phyloP scores from a whole-genome alignment of 345 rosid species.

The Brassica cretica region DNA sequence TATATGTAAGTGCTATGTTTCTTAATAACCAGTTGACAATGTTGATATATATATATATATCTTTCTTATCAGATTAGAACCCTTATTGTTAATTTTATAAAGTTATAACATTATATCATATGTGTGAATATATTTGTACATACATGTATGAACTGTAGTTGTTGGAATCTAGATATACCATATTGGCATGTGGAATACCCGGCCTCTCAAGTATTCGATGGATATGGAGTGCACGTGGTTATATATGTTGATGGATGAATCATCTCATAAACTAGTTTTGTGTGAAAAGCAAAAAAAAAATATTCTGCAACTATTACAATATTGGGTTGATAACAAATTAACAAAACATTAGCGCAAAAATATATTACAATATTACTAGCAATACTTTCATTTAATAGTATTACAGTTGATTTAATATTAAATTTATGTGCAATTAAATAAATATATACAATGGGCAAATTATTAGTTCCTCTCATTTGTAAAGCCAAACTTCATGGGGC shows the following conservation, averaged over 20 bases:
- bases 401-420: slow-evolving; percentile 19
- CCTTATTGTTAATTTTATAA: too few species aligned
- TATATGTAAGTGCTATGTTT: too few species aligned
- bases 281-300: not conserved
- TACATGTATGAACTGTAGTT: not conserved
- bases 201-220: slow-evolving; percentile 1
- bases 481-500: slow-evolving; percentile 18
- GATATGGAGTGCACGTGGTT: slow-evolving; percentile 10
- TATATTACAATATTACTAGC: not conserved
- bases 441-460: not conserved
- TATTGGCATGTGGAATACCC: not conserved
- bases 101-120: too few species aligned
- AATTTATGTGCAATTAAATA: slow-evolving; percentile 23
- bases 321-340: not conserved
- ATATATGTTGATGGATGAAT: not conserved
- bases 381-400: slow-evolving; percentile 16
- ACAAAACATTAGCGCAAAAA: slow-evolving; percentile 8
- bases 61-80: too few species aligned
- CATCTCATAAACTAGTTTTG: not conserved
- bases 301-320: not conserved
- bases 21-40: too few species aligned
- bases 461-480: slow-evolving; percentile 28
- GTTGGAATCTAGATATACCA: not conserved
- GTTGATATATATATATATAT: too few species aligned
- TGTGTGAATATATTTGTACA: not conserved